Base-by-base conservation (phyloP, 1,284 basidiomycete species). In the Boletellus dicymbophilus region DNA sequence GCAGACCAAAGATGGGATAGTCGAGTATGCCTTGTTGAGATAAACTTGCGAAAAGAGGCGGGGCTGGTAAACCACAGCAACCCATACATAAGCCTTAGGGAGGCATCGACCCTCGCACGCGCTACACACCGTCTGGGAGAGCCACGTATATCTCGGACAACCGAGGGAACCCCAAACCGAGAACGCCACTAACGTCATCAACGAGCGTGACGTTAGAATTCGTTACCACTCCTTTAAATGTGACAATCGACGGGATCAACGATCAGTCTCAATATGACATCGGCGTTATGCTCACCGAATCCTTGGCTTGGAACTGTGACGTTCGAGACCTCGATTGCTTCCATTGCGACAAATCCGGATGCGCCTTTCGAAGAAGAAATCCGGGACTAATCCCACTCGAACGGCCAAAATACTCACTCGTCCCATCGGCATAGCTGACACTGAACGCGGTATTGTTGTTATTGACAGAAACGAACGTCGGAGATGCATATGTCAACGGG, bases 111-210 rank as follows among this genome's bases (percentile, higher is more conserved):
- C 23, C 8, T 31, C 33, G 33, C 33, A 20, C 33, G 37, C 38
- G 42, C 45, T 16, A 65, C 79, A 46, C 58, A 87, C 88, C 81
- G 55, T 83, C 81, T 8, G 70, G 65, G 7, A 73, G 68, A 3
- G 67, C 59, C 18, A 59, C 61, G 9, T 77, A 70, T 36, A 91
- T 83, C 11, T 75, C 72, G 2, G 89, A 90, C 25, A 90, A 72
- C 25, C 88, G 77, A 25, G 86, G 75, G 63, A 91, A 91, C 1
- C 88, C 87, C 20, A 91, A 69, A 28, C 88, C 88, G 11, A 91
- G 63, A 36, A 91, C 65, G 5, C 88, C 88, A 55, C 86, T 90
- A 12, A 82, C 73, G 45, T 85, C 67, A 59, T 86, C 80, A 16
- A 70, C 68, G 53, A 90, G 68, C 15, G 79, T 75, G 28, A 90